phyloP scores from a whole-genome alignment of 768 basidiomycete species.

The Kwoniella europaea region DNA sequence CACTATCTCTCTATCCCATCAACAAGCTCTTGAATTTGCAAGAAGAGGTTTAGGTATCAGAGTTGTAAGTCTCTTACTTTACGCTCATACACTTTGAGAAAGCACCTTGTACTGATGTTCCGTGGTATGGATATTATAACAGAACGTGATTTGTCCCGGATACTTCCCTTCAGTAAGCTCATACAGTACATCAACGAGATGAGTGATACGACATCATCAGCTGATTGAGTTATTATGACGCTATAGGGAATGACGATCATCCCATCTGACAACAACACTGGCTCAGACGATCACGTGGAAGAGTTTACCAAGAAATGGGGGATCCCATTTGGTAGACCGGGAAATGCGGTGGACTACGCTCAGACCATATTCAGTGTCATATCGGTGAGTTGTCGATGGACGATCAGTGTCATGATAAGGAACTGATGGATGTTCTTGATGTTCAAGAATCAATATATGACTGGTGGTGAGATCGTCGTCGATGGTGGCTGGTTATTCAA shows the following conservation, averaged over 20 bases:
- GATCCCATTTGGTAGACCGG: conserved; percentile 53
- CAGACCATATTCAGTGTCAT: conserved; percentile 45
- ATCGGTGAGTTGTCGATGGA: conserved; percentile 31
- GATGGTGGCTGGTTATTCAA: conserved; percentile 54
- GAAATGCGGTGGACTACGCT: conserved; percentile 51
- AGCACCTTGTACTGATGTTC: too few species aligned
- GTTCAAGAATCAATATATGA: conserved; percentile 49
- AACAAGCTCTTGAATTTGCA: conserved; percentile 51
- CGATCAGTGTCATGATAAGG: too few species aligned
- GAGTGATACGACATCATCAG: too few species aligned
- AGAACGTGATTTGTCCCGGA: conserved; percentile 45
- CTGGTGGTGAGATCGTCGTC: conserved; percentile 47
- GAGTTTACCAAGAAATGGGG: conserved; percentile 37
- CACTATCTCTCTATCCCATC: conserved; percentile 42
- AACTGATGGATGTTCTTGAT: too few species aligned
- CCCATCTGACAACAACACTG: conserved; percentile 24
- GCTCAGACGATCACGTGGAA: conserved; percentile 13
- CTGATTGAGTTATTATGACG: neutral
- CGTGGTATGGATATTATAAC: too few species aligned
- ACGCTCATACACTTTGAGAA: too few species aligned
- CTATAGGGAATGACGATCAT: conserved; percentile 40
- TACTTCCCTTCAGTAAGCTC: conserved; percentile 51
- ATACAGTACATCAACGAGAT: neutral
- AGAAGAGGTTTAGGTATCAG: conserved; percentile 42
- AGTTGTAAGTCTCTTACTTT: conserved; percentile 18